Percentiles rank a stretch among this genome's conserved stretches.
Conservation (phyloP, 768 basidiomycete species). For the Omphalotus guepiniiformis region DNA sequence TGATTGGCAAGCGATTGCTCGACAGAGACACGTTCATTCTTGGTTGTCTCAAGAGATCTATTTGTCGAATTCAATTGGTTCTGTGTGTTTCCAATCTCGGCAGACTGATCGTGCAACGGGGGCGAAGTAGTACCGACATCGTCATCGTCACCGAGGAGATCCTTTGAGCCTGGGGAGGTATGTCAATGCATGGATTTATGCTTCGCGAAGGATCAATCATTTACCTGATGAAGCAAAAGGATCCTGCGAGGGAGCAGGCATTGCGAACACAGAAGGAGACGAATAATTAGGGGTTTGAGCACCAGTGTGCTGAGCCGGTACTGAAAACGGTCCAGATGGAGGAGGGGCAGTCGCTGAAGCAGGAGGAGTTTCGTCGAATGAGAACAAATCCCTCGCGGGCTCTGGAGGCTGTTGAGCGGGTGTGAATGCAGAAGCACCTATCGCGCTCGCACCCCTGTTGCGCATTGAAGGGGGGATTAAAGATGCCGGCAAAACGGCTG, state of each 20-base stretch:
- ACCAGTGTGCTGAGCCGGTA: slow-evolving; percentile 21
- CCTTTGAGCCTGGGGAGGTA: slow-evolving; percentile 22
- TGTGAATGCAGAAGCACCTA: slow-evolving; percentile 39
- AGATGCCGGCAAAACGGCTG: slow-evolving; percentile 60
- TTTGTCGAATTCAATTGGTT: slow-evolving; percentile 83
- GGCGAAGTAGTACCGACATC: slow-evolving; percentile 43
- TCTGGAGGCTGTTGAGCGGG: slow-evolving; percentile 37
- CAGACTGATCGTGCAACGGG: slow-evolving; percentile 67
- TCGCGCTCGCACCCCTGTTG: slow-evolving; percentile 19
- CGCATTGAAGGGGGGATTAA: slow-evolving; percentile 85
- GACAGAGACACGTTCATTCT: slow-evolving; percentile 59
- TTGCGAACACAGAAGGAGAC: slow-evolving; percentile 14
- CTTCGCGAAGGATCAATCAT: not conserved
- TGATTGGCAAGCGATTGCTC: slow-evolving; percentile 66
- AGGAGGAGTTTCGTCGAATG: slow-evolving; percentile 53
- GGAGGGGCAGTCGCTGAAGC: slow-evolving; percentile 40
- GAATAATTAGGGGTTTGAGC: slow-evolving; percentile 25
- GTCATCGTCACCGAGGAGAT: slow-evolving; percentile 78
- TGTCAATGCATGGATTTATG: not conserved
- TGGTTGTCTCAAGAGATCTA: slow-evolving; percentile 60
- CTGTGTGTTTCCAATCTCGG: slow-evolving; percentile 82
- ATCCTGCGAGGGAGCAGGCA: slow-evolving; percentile 32
- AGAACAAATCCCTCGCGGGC: slow-evolving; percentile 40
- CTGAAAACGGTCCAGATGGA: slow-evolving; percentile 27
- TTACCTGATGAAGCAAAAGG: slow-evolving; percentile 42